Conservation (phyloP, 768 basidiomycete species). For the Boletus tylopilopsis region DNA sequence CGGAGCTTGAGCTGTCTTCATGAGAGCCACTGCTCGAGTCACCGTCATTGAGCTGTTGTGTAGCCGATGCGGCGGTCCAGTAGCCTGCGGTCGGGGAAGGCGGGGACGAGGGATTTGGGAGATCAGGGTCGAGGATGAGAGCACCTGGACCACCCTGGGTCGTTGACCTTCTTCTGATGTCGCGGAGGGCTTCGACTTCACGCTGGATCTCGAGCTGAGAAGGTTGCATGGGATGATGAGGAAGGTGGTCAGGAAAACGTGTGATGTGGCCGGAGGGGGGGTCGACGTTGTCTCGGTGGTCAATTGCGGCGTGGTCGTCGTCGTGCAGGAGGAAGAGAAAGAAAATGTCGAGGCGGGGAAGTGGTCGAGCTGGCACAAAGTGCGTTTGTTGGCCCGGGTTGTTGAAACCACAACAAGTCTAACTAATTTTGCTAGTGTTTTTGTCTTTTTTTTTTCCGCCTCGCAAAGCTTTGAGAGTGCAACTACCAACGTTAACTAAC, state of each 20-base stretch:
- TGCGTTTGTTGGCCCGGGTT: too few species aligned
- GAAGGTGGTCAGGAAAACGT: conserved; percentile 9
- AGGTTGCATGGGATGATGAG: conserved; percentile 51
- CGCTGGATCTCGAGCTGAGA: conserved; percentile 83
- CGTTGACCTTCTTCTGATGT: conserved; percentile 80
- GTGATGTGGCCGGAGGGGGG: conserved; percentile 9
- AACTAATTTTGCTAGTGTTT: conserved; percentile 13
- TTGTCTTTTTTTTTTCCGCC: neutral
- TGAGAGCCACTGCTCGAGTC: conserved; percentile 42
- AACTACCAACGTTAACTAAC: conserved; percentile 10
- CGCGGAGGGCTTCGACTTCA: conserved; percentile 81
- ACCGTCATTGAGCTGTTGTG: conserved; percentile 39
- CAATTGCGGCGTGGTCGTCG: conserved; percentile 8
- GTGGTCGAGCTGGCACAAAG: conserved; percentile 1
- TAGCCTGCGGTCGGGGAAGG: conserved; percentile 53
- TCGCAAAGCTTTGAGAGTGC: neutral
- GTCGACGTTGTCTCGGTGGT: neutral
- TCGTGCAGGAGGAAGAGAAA: neutral
- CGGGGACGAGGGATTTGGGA: conserved; percentile 69
- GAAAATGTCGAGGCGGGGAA: neutral
- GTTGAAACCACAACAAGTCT: too few species aligned
- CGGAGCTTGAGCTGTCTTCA: conserved; percentile 37
- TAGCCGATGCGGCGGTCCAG: conserved; percentile 38
- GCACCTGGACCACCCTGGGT: conserved; percentile 72
- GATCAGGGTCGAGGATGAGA: conserved; percentile 86